A percentile compares a stretch with the other conserved stretches of the same genome.
These are phyloP conservation scores for Nematocida homosporus DNA, from an alignment of 371 early-diverging fungal genomes.

Conservation along the genomic window DNA sequence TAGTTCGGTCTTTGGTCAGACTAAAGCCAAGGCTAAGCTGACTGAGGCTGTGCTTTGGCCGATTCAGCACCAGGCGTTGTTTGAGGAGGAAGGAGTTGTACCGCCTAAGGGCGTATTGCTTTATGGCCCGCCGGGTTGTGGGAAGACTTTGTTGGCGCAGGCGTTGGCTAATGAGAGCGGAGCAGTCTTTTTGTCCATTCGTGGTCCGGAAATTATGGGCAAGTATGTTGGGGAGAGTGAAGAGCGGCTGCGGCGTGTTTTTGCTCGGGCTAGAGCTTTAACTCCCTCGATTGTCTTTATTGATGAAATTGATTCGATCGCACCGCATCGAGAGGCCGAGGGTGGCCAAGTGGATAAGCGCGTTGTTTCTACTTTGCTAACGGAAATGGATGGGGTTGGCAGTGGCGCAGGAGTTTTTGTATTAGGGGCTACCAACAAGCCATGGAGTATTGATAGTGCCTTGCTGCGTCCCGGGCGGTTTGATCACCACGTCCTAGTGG, in stretches of 20 bases:
- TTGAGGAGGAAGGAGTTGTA: slow-evolving; percentile 76
- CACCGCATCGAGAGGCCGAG: slow-evolving; percentile 82
- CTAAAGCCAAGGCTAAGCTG: slow-evolving; percentile 35
- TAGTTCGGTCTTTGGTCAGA: slow-evolving; percentile 57
- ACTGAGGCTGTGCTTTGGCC: slow-evolving; percentile 56
- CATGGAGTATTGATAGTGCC: slow-evolving; percentile 81
- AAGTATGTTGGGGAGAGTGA: slow-evolving; percentile 94
- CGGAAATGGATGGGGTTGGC: slow-evolving; percentile 97
- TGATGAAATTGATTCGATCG: slow-evolving; percentile 98
- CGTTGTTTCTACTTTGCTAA: slow-evolving; percentile 84
- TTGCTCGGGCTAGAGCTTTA: slow-evolving; percentile 86
- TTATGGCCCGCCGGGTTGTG: slow-evolving; percentile 94
- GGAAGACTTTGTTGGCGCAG: slow-evolving; percentile 91
- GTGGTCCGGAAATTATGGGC: slow-evolving; percentile 96
- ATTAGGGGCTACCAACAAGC: slow-evolving; percentile 60
- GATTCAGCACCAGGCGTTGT: slow-evolving; percentile 73
- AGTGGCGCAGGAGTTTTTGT: slow-evolving; percentile 79
- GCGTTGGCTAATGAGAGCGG: slow-evolving; percentile 89
- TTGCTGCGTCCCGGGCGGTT: slow-evolving; percentile 91
- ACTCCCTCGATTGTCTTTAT: slow-evolving; percentile 96
- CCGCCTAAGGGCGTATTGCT: slow-evolving; percentile 89
- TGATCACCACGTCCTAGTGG: slow-evolving; percentile 90
- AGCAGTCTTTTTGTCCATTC: slow-evolving; percentile 88
- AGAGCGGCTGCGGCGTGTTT: slow-evolving; percentile 89
- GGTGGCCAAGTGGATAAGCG: slow-evolving; percentile 88